Evolutionary conservation across 441 rosid species (phyloP), one percentile per base, ranked within the genome.

Genomic region (Pelargonium hybrid): DNA sequence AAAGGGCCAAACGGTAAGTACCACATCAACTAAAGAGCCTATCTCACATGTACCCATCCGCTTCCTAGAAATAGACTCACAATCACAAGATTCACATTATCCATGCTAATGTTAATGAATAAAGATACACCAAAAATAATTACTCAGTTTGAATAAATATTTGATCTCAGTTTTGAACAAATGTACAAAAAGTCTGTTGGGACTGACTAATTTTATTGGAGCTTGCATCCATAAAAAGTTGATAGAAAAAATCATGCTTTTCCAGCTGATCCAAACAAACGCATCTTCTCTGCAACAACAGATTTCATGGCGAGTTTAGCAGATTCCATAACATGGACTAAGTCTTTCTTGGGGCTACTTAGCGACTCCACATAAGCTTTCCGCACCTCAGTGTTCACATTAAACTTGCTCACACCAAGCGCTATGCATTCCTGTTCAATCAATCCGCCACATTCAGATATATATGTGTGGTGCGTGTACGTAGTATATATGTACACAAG

Each of bases 361-460:
- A 93, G 80, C 41, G 90, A 78, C 7, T 91, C 90, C 89, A 86
- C 79, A 82, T 87, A 94, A 6, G 96, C 97, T 74, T 83, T 87
- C 18, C 96, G 82, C 61, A 89, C 82, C 80, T 91, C 98, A 0
- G 98, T 93, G 85, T 93, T 91, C 64, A 93, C 97, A 18, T 90
- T 91, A 81, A 93, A 91, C 87, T 91, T 91, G 66, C 88, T 88
- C 77, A 93, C 88, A 2, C 98, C 97, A 15, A 77, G 81, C 68
- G 84, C 85, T 61, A 90, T 90, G 76, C 95, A 87, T 13, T 76
- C 91, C 95, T 93, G 85, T 65, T 2, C 71, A 69, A n/a, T 11
- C n/a, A n/a, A n/a, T 8, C 59, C 6, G 4, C 18, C 11, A 34
- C 6, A 34, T 34, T 34, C 39, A 34, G 8, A 34, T 37, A 37